These are phyloP conservation scores for Paraconiothyrium brasiliense DNA, from an alignment of 2,329 filamentous ascomycete genomes.

Conservation along the genomic window DNA sequence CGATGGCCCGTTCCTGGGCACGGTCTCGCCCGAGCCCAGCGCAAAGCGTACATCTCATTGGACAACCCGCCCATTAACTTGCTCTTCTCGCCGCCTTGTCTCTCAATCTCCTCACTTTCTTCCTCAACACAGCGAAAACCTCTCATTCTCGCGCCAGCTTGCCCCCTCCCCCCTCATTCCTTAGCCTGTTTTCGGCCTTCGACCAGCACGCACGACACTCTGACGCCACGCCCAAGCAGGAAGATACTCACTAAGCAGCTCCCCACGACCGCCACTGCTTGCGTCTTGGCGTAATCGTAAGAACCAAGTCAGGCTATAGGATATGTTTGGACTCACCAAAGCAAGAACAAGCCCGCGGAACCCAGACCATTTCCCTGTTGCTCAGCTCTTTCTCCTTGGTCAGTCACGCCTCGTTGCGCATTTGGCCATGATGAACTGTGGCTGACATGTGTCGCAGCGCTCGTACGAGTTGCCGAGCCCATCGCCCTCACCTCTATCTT, in stretches of 20 bases:
- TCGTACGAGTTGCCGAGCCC: constrained; percentile 90
- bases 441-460: constrained; percentile 64
- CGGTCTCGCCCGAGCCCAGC: constrained; percentile 10
- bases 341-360: constrained; percentile 66
- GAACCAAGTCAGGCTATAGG: constrained; percentile 59
- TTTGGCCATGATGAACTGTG: background rate
- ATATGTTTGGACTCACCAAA: constrained; percentile 68
- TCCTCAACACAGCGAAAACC: constrained; percentile 7
- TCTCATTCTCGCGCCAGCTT: background rate
- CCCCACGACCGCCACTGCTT: constrained; percentile 19
- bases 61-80: background rate
- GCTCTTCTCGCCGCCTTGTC: constrained; percentile 10
- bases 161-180: background rate
- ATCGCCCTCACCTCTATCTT: constrained; percentile 95
- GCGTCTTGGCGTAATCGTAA: constrained; percentile 56
- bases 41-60: background rate
- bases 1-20: constrained; percentile 14
- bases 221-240: constrained; percentile 34
- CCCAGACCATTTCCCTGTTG: constrained; percentile 79
- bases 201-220: constrained; percentile 1
- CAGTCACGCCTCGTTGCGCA: constrained; percentile 47
- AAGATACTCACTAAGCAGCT: constrained; percentile 26
- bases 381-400: constrained; percentile 88
- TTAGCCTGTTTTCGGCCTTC: constrained; percentile 5
- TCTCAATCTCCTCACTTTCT: constrained; percentile 10